Percentiles rank a stretch among this genome's conserved stretches.
Evolutionary conservation across 2,329 filamentous ascomycete species (phyloP).

Genomic region (Fusarium pininemorale): DNA sequence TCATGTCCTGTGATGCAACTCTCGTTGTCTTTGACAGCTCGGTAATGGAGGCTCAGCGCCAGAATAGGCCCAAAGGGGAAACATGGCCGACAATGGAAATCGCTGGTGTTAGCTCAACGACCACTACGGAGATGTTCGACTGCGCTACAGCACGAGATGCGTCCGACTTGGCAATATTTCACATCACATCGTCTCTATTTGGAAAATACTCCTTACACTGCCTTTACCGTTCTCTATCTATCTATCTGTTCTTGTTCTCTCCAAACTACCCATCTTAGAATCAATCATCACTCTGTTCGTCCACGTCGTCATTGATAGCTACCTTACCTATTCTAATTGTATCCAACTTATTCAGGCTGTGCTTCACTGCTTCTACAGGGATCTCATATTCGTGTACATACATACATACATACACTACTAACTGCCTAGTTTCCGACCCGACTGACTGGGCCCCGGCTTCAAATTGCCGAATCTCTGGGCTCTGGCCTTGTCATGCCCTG

Average conservation of each 20-base stretch:
- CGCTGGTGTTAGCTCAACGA: constrained; percentile 24
- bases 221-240: background rate
- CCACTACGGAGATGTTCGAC: constrained; percentile 31
- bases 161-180: constrained; percentile 24
- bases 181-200: constrained; percentile 19
- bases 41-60: constrained; percentile 36
- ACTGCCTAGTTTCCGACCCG: constrained; percentile 9
- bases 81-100: constrained; percentile 28
- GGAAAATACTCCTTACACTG: constrained; percentile 19
- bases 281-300: background rate
- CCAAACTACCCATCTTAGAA: background rate
- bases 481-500: background rate
- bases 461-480: constrained; percentile 19
- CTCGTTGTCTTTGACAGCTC: constrained; percentile 23
- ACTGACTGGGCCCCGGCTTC: constrained; percentile 18
- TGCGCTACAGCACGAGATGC: constrained; percentile 27
- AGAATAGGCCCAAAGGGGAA: constrained; percentile 26
- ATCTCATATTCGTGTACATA: background rate
- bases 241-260: background rate
- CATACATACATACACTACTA: background rate
- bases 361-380: constrained; percentile 7
- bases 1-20: constrained; percentile 8
- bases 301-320: background rate
- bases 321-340: background rate
- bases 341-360: background rate